Base-by-base conservation (phyloP, 2,329 filamentous ascomycete species). In the Xylaria sp. region DNA sequence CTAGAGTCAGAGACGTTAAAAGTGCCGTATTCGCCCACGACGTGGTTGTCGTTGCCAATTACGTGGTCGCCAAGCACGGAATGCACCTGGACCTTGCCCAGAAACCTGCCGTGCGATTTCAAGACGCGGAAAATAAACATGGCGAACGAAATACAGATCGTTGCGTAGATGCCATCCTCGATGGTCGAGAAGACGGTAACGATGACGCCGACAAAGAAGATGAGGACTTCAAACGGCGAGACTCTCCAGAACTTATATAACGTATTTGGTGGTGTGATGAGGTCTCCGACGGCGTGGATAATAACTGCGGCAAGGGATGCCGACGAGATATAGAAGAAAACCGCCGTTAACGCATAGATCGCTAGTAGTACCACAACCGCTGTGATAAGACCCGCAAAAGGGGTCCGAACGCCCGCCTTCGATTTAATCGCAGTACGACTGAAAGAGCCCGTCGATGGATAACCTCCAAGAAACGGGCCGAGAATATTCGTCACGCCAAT, bases 351-450 rank as follows among this genome's bases (percentile, higher is more conserved):
- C 9, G 90, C 90, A 67, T 97, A 97, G 59, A 96, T 91, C 34
- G 94, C 92, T 7, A 97, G 77, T 0, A 97, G 81, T 3, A 97
- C 93, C 13, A 97, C 82, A 13, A 89, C 49, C 0, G 90, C 92
- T 7, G 92, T 97, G 60, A 97, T 90, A 39, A 96, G 82, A 74
- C 94, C 93, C 16, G 91, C 92, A 50, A 96, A 86, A 1, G 93
- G 93, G 0, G 92, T 97, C 20, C 91, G 86, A 3, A 97, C 93
- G 66, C 94, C 94, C 45, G 94, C 92, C 74, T 97, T 97, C 4
- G 93, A 94, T 73, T 97, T 96, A 75, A 97, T 97, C 48, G 94
- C 93, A 22, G 94, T 97, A 57, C 94, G 87, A 34, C 91, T 96
- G 79, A 97, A 97, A 2, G 94, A 97, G 1, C 94, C 94, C 2